Evolutionary conservation across 164 flowering plant genomes (phyloP).

Genomic region (Liriodendron chinense): DNA sequence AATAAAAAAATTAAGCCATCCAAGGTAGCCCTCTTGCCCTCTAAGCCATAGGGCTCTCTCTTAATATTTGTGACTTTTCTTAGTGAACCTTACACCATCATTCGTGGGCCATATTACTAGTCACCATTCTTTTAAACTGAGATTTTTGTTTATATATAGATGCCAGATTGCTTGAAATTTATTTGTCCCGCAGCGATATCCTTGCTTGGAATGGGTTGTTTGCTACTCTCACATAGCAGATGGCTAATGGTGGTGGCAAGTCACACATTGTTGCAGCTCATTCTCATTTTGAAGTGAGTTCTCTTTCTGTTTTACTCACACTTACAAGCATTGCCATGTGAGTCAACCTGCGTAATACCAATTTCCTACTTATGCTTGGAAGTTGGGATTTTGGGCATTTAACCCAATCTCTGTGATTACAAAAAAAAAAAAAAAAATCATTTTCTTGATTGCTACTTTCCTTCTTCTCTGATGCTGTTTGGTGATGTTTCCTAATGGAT

Average conservation of each 20-base stretch:
- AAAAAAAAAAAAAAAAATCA: neutral
- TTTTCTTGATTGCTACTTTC: neutral
- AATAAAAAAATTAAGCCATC: too few relatives aligned
- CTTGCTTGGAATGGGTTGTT: constrained; percentile 15
- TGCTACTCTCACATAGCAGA: constrained; percentile 11
- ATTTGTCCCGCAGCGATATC: constrained; percentile 9
- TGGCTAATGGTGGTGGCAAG: constrained; percentile 24
- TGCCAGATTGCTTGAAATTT: constrained; percentile 8
- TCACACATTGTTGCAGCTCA: constrained; percentile 19
- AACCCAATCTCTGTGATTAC: neutral
- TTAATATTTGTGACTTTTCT: too few relatives aligned
- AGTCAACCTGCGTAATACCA: neutral
- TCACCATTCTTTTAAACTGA: too few relatives aligned
- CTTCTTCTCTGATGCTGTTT: neutral
- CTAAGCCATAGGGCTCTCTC: too few relatives aligned
- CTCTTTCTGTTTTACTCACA: neutral
- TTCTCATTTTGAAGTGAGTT: constrained; percentile 38
- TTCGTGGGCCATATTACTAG: too few relatives aligned
- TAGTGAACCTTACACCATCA: too few relatives aligned
- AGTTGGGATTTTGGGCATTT: neutral
- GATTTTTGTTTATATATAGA: neutral
- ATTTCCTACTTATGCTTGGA: neutral
- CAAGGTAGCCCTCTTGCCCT: too few relatives aligned
- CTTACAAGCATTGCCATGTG: neutral
- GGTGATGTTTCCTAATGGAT: constrained; percentile 4